A percentile compares a stretch with the other conserved stretches of the same genome.
Conservation (phyloP, 352 stramenopile species). For the Phytopythium sindhum region DNA sequence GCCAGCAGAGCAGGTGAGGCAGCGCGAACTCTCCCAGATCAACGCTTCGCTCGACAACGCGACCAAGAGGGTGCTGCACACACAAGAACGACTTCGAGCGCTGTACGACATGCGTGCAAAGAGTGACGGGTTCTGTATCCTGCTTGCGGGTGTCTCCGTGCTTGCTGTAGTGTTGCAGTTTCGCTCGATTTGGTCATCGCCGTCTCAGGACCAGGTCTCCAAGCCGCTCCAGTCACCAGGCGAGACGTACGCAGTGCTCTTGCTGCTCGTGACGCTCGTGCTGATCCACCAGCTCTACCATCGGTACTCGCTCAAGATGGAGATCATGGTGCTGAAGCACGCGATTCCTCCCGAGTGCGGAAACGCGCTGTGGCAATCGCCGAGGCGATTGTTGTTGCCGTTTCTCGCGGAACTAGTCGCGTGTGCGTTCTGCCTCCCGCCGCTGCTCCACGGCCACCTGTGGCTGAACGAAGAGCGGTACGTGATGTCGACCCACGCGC, state of each 20-base stretch:
- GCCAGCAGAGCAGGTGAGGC: conserved; percentile 5
- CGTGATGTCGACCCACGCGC: conserved; percentile 14
- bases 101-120: conserved; percentile 30
- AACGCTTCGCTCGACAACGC: conserved; percentile 16
- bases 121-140: conserved; percentile 34
- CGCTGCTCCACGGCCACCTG: conserved; percentile 43
- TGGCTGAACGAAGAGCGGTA: conserved; percentile 49
- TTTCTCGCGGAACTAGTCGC: conserved; percentile 42
- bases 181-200: conserved; percentile 50
- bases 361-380: conserved; percentile 16
- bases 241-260: conserved; percentile 42
- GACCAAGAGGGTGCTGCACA: conserved; percentile 21
- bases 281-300: conserved; percentile 41
- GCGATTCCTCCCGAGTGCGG: conserved; percentile 26
- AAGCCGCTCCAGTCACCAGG: conserved; percentile 34
- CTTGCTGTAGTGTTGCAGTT: conserved; percentile 47
- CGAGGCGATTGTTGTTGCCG: conserved; percentile 30
- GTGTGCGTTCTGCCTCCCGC: conserved; percentile 40
- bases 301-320: conserved; percentile 49
- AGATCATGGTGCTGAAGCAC: conserved; percentile 50
- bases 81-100: conserved; percentile 18
- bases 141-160: conserved; percentile 33
- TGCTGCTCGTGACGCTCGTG: conserved; percentile 37
- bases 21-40: conserved; percentile 9
- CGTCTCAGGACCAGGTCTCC: conserved; percentile 14